Conservation (phyloP, 202 grass and related monocot species). For the Miscanthus sacchariflorus region DNA sequence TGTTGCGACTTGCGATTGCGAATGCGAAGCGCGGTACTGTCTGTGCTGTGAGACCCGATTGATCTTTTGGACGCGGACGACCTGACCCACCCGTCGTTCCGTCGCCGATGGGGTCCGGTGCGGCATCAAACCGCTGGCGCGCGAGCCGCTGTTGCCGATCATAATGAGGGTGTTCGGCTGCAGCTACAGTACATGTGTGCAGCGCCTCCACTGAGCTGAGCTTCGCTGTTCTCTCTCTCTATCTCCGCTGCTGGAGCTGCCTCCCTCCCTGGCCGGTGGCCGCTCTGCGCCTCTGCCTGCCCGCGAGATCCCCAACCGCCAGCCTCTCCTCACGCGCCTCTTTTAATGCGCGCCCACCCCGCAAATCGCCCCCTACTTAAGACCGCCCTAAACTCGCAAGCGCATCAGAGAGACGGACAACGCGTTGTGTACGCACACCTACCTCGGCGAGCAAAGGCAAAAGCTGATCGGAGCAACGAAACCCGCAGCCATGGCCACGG, state of each 20-base stretch:
- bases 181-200: too few relatives aligned
- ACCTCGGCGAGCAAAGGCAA: not conserved
- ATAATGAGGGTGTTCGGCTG: too few relatives aligned
- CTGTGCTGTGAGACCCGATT: not conserved
- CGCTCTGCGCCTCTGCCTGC: not conserved
- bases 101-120: too few relatives aligned
- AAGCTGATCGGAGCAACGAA: not conserved
- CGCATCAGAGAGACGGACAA: not conserved
- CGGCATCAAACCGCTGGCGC: constrained; percentile 1
- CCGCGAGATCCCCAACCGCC: constrained; percentile 28
- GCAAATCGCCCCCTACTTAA: constrained; percentile 5
- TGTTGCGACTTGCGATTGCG: too few relatives aligned
- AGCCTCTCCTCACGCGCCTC: constrained; percentile 21
- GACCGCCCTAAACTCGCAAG: not conserved
- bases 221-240: not conserved
- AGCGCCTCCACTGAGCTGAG: not conserved
- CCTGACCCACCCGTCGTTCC: too few relatives aligned
- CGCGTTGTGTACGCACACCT: not conserved
- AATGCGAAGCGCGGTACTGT: not conserved
- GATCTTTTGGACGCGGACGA: not conserved
- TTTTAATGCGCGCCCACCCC: constrained; percentile 8
- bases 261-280: not conserved
- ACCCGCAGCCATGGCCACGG: not conserved
- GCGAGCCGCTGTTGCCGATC: constrained; percentile 10
- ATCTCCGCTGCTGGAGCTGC: constrained; percentile 3